A percentile compares a stretch with the other conserved stretches of the same genome.
phyloP scores from a whole-genome alignment of 1,284 basidiomycete genomes.

The Pseudozyma flocculosa region DNA sequence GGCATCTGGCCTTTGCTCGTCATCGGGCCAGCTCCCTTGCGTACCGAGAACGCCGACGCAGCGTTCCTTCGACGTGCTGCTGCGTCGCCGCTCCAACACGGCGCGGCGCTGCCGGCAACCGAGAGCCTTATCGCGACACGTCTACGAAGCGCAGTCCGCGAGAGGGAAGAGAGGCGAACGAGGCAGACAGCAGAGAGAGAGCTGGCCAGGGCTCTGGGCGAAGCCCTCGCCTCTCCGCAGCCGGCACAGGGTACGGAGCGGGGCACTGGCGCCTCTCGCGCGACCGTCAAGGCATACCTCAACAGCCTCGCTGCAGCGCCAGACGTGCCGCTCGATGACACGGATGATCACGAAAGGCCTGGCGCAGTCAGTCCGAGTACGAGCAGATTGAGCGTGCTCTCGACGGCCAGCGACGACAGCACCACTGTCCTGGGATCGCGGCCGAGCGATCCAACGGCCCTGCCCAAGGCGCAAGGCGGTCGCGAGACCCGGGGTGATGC shows the following conservation, averaged over 20 bases:
- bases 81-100: background rate
- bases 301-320: background rate
- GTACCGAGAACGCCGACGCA: background rate
- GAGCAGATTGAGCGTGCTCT: constrained; percentile 34
- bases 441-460: too few species aligned
- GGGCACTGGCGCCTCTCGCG: background rate
- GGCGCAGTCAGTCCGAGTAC: constrained; percentile 14
- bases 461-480: too few species aligned
- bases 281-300: background rate
- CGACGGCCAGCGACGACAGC: constrained; percentile 35
- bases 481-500: too few species aligned
- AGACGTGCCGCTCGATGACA: background rate
- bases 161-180: background rate
- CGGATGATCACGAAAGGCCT: background rate
- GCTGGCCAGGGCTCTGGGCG: constrained; percentile 30
- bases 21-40: constrained; percentile 32
- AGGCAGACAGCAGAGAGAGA: constrained; percentile 21
- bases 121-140: background rate
- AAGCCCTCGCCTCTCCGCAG: constrained; percentile 24
- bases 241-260: constrained; percentile 11
- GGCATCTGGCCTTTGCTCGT: constrained; percentile 41
- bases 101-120: background rate
- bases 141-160: background rate
- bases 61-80: background rate
- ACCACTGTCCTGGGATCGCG: constrained; percentile 26